Base-by-base conservation (phyloP, 2,329 filamentous ascomycete genomes). In the Aspergillus jensenii region DNA sequence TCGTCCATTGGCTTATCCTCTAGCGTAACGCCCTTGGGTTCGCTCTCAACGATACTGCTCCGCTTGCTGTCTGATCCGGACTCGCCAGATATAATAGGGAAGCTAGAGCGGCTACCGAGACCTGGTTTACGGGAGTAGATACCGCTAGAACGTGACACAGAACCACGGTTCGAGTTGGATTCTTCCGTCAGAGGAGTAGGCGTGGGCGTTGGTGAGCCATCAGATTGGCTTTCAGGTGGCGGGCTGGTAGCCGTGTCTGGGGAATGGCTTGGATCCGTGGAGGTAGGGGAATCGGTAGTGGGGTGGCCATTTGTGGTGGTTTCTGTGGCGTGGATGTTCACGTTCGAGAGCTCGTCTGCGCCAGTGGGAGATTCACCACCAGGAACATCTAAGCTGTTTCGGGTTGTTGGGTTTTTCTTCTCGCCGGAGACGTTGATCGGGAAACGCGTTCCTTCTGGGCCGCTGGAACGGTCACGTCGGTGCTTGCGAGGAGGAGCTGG, bases 341-440 rank as follows among this genome's bases (percentile, higher is more conserved):
- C 67, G 35, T 56, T 68, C 31, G 69, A 63, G 52, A 66, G 56
- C 21, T 68, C 62, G 40, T 79, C 67, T 61, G 68, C 49, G 47
- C 73, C 66, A 63, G 80, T 71, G 64, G 78, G 71, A 58, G 69
- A 70, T 27, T 80, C 77, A 41, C 83, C 81, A 59, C 78, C 83
- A 3, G 93, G 93, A 3, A 97, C 92, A 67, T 96, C 91, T 2
- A 97, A 83, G 69, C 90, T 95, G 47, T 87, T 79, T 62, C 88
- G 81, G 17, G 84, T 75, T 41, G 80, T 79, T 53, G 49, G 12
- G 7, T 85, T 67, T 68, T 73, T 68, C 56, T 72, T 79, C 60
- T 77, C 79, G 67, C 77, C 84, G 63, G 84, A 86, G 6, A 90
- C 87, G 64, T 87, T 83, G 64, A 97, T 89, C 1, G 91, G 95